Conservation (phyloP, 176 grass and related monocot genomes). For the Aegilops umbellulata region DNA sequence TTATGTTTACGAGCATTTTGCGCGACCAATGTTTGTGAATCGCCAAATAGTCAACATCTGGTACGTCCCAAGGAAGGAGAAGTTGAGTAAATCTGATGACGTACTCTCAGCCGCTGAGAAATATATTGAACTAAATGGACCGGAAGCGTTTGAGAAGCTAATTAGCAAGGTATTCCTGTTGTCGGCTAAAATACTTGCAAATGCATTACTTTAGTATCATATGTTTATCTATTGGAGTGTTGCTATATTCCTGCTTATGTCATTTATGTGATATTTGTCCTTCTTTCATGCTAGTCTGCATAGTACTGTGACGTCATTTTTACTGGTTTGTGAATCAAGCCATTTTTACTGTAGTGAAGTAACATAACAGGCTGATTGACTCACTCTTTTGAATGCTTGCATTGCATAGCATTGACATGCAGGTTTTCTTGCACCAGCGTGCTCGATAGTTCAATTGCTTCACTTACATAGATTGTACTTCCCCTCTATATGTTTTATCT, state of each 20-base stretch:
- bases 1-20: constrained; percentile 93
- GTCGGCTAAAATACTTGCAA: constrained; percentile 13
- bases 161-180: constrained; percentile 79
- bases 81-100: constrained; percentile 67
- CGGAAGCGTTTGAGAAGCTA: constrained; percentile 85
- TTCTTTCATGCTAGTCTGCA: constrained; percentile 3
- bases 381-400: not conserved
- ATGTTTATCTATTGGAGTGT: not conserved
- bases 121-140: constrained; percentile 87
- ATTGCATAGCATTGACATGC: not conserved
- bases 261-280: not conserved
- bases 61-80: constrained; percentile 65
- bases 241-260: not conserved
- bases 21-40: constrained; percentile 76
- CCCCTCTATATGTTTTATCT: not conserved
- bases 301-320: no score
- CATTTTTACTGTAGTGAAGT: not conserved
- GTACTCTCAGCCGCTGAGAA: constrained; percentile 83
- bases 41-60: constrained; percentile 79
- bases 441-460: not conserved
- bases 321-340: not conserved
- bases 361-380: not conserved
- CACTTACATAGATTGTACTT: not conserved
- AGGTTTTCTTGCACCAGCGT: not conserved
- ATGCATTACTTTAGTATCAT: not conserved